phyloP scores from a whole-genome alignment of 345 rosid genomes.

The Eutrema heterophyllum region DNA sequence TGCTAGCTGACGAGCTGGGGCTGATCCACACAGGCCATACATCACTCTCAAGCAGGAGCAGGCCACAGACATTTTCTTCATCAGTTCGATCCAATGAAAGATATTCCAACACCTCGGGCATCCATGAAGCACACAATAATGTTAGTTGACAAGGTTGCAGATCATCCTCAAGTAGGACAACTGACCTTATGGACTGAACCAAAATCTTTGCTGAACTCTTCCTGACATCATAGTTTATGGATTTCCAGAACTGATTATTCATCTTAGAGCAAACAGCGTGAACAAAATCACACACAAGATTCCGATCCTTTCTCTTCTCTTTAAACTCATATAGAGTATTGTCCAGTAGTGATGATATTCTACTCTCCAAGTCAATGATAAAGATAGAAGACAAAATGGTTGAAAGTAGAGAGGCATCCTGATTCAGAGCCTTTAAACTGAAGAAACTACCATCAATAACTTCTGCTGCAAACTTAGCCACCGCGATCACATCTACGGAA shows the following conservation, averaged over 20 bases:
- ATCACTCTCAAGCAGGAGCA: constrained; percentile 58
- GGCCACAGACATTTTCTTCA: constrained; percentile 60
- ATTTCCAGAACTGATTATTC: constrained; percentile 48
- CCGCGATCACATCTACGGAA: constrained; percentile 29
- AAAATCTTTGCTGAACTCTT: constrained; percentile 48
- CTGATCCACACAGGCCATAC: constrained; percentile 79
- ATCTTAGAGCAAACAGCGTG: constrained; percentile 42
- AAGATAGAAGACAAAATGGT: constrained; percentile 52
- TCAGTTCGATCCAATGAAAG: constrained; percentile 50
- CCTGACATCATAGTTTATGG: constrained; percentile 39
- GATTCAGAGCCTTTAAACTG: constrained; percentile 47
- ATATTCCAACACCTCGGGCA: constrained; percentile 53
- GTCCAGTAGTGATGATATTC: constrained; percentile 38
- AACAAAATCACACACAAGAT: constrained; percentile 39
- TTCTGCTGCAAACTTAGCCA: constrained; percentile 60
- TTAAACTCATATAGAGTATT: constrained; percentile 20
- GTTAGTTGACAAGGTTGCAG: constrained; percentile 40
- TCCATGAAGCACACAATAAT: constrained; percentile 59
- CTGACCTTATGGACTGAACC: constrained; percentile 48
- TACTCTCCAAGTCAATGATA: constrained; percentile 64
- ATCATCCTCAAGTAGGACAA: constrained; percentile 51
- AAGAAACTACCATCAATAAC: constrained; percentile 61
- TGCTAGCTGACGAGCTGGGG: constrained; percentile 33
- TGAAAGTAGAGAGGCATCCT: constrained; percentile 53
- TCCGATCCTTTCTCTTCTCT: constrained; percentile 35